These are phyloP conservation scores for Trichoderma sp. DNA, from an alignment of 2,329 filamentous ascomycete genomes.

Conservation along the genomic window DNA sequence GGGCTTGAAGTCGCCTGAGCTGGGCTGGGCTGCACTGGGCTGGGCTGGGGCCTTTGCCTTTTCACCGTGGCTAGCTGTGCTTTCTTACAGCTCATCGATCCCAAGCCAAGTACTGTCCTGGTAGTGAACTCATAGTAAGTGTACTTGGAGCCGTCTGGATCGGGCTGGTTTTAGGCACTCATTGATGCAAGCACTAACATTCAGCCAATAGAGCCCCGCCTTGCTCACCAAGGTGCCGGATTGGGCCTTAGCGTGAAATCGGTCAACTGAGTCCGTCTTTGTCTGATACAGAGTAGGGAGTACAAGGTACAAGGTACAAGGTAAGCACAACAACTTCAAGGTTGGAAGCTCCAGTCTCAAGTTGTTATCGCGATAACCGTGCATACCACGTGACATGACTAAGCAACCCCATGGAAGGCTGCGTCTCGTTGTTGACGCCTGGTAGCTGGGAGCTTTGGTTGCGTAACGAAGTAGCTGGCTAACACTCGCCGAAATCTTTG, in stretches of 20 bases:
- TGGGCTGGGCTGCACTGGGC: background rate
- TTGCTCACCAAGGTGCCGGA: background rate
- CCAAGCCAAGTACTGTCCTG: background rate
- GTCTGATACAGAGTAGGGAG: background rate
- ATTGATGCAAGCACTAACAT: slow-evolving; percentile 16
- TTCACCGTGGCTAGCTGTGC: background rate
- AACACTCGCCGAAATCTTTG: background rate
- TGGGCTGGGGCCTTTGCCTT: background rate
- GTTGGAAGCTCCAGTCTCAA: background rate
- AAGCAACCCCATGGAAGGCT: slow-evolving; percentile 20
- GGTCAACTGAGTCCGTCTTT: background rate
- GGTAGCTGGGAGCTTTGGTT: slow-evolving; percentile 16
- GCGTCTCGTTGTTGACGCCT: slow-evolving; percentile 21
- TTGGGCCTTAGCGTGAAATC: background rate
- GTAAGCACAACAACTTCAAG: background rate
- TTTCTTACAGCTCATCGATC: background rate
- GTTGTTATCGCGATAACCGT: background rate
- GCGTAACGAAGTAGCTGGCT: slow-evolving; percentile 21
- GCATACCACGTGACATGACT: slow-evolving; percentile 22
- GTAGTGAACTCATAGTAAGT: background rate
- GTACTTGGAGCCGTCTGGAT: background rate
- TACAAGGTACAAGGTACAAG: background rate
- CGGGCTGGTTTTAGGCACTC: slow-evolving; percentile 3
- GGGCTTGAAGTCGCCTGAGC: background rate
- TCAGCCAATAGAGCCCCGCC: background rate